phyloP scores from a whole-genome alignment of 495 filamentous ascomycete genomes.

The Hyaloscypha hepaticicola region DNA sequence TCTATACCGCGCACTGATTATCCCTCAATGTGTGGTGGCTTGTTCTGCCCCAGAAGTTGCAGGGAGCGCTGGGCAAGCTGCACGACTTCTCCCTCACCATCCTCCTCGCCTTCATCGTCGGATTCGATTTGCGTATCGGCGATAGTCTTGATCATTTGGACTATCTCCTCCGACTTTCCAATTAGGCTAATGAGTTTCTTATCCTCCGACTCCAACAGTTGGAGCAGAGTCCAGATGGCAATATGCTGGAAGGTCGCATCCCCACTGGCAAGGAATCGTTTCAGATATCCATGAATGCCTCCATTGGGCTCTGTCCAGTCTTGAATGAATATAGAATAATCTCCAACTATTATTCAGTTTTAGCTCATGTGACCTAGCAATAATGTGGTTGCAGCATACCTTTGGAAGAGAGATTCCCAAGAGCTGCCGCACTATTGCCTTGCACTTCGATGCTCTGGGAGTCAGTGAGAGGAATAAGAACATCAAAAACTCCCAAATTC shows the following conservation, averaged over 20 bases:
- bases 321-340: conserved; percentile 93
- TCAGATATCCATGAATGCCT: conserved; percentile 92
- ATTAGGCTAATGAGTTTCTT: conserved; percentile 80
- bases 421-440: conserved; percentile 92
- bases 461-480: conserved; percentile 90
- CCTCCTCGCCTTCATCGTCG: conserved; percentile 82
- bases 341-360: conserved; percentile 64
- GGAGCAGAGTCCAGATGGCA: conserved; percentile 95
- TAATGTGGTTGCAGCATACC: conserved; percentile 52
- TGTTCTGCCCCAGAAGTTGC: conserved; percentile 72
- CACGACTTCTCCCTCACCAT: conserved; percentile 88
- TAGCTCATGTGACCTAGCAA: conserved; percentile 8
- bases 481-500: conserved; percentile 94
- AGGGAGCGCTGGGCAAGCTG: conserved; percentile 85
- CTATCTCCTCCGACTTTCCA: conserved; percentile 80
- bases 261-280: conserved; percentile 86
- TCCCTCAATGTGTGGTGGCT: conserved; percentile 54
- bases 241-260: conserved; percentile 99
- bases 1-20: conserved; percentile 28
- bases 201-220: conserved; percentile 93
- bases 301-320: conserved; percentile 91
- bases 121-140: conserved; percentile 88
- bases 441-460: conserved; percentile 97
- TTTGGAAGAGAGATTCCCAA: conserved; percentile 96
- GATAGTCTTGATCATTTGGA: conserved; percentile 86